Percentiles rank a stretch among this genome's conserved stretches.
These are phyloP conservation scores for Clarireedia hainanense DNA, from an alignment of 2,329 filamentous ascomycete genomes.

Conservation along the genomic window DNA sequence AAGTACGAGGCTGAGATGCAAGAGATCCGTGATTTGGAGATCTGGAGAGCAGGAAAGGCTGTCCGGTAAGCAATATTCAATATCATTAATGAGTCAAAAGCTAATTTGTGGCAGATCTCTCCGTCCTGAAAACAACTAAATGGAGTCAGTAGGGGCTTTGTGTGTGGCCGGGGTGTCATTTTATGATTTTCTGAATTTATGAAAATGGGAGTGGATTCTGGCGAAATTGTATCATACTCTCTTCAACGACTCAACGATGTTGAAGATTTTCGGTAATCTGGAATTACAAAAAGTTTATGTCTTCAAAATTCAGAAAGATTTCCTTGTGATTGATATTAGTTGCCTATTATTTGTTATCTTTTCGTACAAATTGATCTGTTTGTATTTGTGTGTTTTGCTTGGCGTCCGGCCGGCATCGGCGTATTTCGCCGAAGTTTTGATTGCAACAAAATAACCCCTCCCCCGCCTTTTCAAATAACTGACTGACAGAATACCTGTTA, in stretches of 20 bases:
- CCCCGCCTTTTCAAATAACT: not conserved
- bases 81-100: constrained; percentile 10
- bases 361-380: not conserved
- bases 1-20: constrained; percentile 98
- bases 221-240: constrained; percentile 31
- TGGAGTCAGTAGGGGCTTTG: constrained; percentile 36
- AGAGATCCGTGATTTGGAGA: constrained; percentile 96
- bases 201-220: constrained; percentile 3
- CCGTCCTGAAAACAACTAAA: constrained; percentile 69
- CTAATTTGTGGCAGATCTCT: constrained; percentile 46
- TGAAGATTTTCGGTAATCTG: constrained; percentile 23
- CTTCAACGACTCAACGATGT: constrained; percentile 13
- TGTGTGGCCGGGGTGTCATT: constrained; percentile 14
- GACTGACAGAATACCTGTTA: not conserved
- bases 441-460: not conserved
- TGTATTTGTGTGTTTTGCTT: not conserved
- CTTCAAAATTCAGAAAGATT: constrained; percentile 10
- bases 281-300: constrained; percentile 28
- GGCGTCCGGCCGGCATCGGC: not conserved
- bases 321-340: not conserved
- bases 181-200: constrained; percentile 16
- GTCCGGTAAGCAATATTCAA: constrained; percentile 56
- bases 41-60: constrained; percentile 98
- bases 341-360: too few relatives aligned
- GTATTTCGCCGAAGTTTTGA: not conserved